Evolutionary conservation across 257 asterid genomes (phyloP).

Genomic region (Lavandula angustifolia): DNA sequence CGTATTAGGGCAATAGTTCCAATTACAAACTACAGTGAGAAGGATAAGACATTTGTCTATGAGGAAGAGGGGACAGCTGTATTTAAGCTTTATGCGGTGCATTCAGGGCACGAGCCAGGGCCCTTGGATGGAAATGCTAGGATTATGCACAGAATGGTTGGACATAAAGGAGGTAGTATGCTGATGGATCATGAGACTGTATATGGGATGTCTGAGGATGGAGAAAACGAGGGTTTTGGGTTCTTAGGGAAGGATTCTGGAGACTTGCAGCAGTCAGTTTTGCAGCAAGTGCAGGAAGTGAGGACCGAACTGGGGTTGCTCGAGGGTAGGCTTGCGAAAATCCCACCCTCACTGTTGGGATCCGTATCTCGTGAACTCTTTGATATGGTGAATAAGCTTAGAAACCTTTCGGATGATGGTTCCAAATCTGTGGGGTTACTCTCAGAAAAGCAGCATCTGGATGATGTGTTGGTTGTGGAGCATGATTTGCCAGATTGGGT

Average conservation of each 20-base stretch:
- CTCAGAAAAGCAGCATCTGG: constrained; percentile 73
- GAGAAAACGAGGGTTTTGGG: constrained; percentile 70
- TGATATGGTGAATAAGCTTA: constrained; percentile 64
- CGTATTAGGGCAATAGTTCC: constrained; percentile 95
- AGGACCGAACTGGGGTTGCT: constrained; percentile 78
- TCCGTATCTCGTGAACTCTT: constrained; percentile 76
- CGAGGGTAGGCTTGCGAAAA: constrained; percentile 72
- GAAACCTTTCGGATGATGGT: constrained; percentile 74
- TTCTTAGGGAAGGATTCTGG: constrained; percentile 63
- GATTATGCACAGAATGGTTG: constrained; percentile 92
- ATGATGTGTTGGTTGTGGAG: constrained; percentile 86
- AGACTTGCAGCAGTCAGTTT: constrained; percentile 61
- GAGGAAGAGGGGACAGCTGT: constrained; percentile 98
- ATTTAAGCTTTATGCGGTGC: constrained; percentile 91
- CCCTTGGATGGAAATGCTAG: constrained; percentile 95
- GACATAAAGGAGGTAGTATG: constrained; percentile 86
- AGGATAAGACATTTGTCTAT: constrained; percentile 90
- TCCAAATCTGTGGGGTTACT: constrained; percentile 59
- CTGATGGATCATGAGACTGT: constrained; percentile 79
- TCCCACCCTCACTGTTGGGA: constrained; percentile 58
- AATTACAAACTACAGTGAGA: constrained; percentile 83
- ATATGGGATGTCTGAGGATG: constrained; percentile 79
- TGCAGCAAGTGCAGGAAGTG: constrained; percentile 78
- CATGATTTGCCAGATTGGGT: constrained; percentile 97
- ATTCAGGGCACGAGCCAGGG: constrained; percentile 96